Conservation (phyloP, 139 green algal species). For the Chlorella sp. region DNA sequence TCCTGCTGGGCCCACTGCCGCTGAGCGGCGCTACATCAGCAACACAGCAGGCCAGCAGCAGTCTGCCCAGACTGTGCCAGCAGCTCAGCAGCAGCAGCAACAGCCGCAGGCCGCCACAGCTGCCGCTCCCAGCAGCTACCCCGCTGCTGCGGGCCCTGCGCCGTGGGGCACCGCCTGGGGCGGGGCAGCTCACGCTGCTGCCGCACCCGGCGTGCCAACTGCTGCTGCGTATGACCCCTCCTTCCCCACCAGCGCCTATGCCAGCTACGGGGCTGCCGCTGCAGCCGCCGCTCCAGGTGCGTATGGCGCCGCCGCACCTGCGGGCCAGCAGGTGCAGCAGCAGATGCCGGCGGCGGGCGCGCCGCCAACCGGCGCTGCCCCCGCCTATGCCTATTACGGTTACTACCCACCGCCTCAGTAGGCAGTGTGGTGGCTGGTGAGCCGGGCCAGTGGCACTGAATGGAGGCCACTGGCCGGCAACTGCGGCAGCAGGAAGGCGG, state of each 20-base stretch:
- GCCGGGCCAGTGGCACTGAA: background rate
- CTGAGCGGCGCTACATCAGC: constrained; percentile 24
- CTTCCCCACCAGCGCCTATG: background rate
- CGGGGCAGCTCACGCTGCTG: background rate
- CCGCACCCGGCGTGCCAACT: background rate
- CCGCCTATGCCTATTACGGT: background rate
- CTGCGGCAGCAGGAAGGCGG: too few relatives aligned
- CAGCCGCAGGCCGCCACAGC: background rate
- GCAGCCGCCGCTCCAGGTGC: background rate
- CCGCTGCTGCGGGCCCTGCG: background rate
- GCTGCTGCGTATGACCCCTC: background rate
- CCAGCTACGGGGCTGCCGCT: background rate
- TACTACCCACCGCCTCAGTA: background rate
- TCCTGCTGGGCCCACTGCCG: too few relatives aligned
- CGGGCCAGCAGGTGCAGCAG: background rate
- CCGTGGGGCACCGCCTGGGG: background rate
- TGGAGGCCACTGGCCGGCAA: too few relatives aligned
- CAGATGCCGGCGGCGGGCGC: background rate
- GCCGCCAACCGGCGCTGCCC: background rate
- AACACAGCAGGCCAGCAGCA: constrained; percentile 16
- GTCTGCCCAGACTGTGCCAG: background rate
- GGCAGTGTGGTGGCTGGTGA: background rate
- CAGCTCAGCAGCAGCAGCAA: constrained; percentile 12
- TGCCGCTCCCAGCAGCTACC: background rate
- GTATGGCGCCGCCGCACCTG: background rate